These are phyloP conservation scores for Serendipita vermifera DNA, from an alignment of 768 basidiomycete genomes.

Conservation along the genomic window DNA sequence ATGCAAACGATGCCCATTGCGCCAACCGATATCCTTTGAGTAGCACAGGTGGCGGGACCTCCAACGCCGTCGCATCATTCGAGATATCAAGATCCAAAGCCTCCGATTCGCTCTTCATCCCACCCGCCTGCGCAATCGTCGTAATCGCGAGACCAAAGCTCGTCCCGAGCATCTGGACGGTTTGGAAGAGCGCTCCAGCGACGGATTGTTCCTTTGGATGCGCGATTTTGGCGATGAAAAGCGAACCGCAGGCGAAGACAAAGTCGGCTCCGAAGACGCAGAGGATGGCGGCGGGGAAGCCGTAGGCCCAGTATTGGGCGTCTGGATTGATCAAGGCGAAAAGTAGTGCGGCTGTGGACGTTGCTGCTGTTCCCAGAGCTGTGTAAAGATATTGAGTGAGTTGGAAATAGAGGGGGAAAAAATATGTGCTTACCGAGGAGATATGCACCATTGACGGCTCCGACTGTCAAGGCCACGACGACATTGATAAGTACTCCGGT, in stretches of 20 bases:
- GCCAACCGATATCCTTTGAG: constrained; percentile 48
- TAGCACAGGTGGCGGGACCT: constrained; percentile 26
- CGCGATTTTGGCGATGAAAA: constrained; percentile 59
- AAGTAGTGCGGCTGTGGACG: constrained; percentile 43
- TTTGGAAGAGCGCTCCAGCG: constrained; percentile 64
- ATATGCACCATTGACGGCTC: constrained; percentile 40
- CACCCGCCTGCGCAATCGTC: constrained; percentile 55
- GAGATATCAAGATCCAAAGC: constrained; percentile 23
- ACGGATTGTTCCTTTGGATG: constrained; percentile 61
- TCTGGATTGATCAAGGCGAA: constrained; percentile 53
- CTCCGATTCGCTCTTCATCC: constrained; percentile 26
- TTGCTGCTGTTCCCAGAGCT: constrained; percentile 46
- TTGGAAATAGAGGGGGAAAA: neutral
- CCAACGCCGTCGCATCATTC: constrained; percentile 21
- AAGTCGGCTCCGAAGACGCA: constrained; percentile 69
- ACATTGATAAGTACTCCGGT: constrained; percentile 52
- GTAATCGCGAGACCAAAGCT: constrained; percentile 58
- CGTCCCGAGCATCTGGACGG: constrained; percentile 62
- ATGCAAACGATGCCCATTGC: constrained; percentile 51
- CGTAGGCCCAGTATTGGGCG: constrained; percentile 58
- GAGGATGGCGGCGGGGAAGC: constrained; percentile 53
- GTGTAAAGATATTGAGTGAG: neutral
- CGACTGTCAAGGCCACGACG: constrained; percentile 47
- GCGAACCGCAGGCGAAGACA: constrained; percentile 55
- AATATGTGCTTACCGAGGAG: constrained; percentile 40